Base-by-base conservation (phyloP, 495 filamentous ascomycete genomes). In the Penicillium coprophilum region DNA sequence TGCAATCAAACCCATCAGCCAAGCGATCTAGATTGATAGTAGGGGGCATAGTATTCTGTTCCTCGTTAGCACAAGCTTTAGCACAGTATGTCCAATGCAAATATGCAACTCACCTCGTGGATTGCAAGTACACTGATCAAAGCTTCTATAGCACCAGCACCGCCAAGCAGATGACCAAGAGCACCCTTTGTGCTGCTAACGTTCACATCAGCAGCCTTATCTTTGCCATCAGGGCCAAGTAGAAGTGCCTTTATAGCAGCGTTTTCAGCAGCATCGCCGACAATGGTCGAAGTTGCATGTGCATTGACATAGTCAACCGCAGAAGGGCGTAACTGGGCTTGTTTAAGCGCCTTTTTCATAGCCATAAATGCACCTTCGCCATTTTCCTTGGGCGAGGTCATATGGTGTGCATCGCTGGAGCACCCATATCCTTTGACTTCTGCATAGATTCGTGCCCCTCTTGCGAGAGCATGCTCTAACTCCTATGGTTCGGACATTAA, bases 181-280 rank as follows among this genome's bases (percentile, higher is more conserved):
- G 94, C 91, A 12, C 94, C 92, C 73, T 98, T 98, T 3, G 91
- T 96, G 67, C 93, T 92, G 63, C 91, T 96, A 30, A 97, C 80
- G 53, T 92, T 89, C 28, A 97, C 80, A 7, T 93, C 74, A 12
- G 71, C 61, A 31, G 89, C 78, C n/a, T 71, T 74, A 6, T 71
- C 57, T 51, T 80, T 76, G 0, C 91, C 92, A 7, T 86, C 81
- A 4, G 85, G 78, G 1, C 88, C 90, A 15, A 91, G 75, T 69
- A 97, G 85, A 56, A 98, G 69, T 0, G 79, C 65, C 55, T 87
- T 86, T 65, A 97, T 95, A 0, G 94, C 94, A 7, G 75, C 72
- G 54, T 92, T 95, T 71, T 98, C 94, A 0, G 93, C 94, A 2
- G 82, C 80, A 73, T 98, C 94, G 0, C 94, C 94, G 4, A 96